phyloP scores from a whole-genome alignment of 202 grass and related monocot species.

The Setaria viridis region DNA sequence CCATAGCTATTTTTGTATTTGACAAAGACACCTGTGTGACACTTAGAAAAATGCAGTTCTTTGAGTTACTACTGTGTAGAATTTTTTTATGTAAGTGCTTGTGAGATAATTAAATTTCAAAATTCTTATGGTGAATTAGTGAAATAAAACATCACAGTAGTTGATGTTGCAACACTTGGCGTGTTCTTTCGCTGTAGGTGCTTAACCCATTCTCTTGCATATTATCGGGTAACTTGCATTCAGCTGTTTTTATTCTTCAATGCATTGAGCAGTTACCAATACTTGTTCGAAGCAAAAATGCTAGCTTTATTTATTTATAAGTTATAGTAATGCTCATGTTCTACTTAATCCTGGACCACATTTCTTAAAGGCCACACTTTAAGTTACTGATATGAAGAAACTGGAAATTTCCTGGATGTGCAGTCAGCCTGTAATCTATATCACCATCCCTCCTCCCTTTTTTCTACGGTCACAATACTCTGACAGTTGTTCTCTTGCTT shows the following conservation, averaged over 20 bases:
- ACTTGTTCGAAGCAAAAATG: conserved; percentile 1
- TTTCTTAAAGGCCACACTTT: not conserved
- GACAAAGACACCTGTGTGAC: not conserved
- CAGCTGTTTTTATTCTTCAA: conserved; percentile 20
- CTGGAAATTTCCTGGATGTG: too few relatives aligned
- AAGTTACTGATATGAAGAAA: too few relatives aligned
- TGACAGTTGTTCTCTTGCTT: conserved; percentile 42
- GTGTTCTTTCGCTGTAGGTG: not conserved
- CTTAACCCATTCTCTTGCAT: conserved; percentile 16
- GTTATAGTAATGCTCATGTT: not conserved
- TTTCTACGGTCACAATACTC: not conserved
- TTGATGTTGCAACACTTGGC: conserved; percentile 5
- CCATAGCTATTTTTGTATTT: not conserved
- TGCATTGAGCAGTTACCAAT: conserved; percentile 26
- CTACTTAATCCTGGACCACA: conserved; percentile 29
- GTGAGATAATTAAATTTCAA: conserved; percentile 8
- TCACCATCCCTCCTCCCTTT: not conserved
- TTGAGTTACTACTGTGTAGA: too few relatives aligned
- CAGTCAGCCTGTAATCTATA: too few relatives aligned
- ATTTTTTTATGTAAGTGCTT: conserved; percentile 13
- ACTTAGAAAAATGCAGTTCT: not conserved
- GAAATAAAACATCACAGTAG: conserved; percentile 19
- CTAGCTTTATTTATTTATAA: conserved; percentile 14
- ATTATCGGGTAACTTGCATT: conserved; percentile 10
- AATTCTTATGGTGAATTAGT: not conserved